These are phyloP conservation scores for Debaryomyces castellii DNA, from an alignment of 805 yeast genomes.

Conservation along the genomic window DNA sequence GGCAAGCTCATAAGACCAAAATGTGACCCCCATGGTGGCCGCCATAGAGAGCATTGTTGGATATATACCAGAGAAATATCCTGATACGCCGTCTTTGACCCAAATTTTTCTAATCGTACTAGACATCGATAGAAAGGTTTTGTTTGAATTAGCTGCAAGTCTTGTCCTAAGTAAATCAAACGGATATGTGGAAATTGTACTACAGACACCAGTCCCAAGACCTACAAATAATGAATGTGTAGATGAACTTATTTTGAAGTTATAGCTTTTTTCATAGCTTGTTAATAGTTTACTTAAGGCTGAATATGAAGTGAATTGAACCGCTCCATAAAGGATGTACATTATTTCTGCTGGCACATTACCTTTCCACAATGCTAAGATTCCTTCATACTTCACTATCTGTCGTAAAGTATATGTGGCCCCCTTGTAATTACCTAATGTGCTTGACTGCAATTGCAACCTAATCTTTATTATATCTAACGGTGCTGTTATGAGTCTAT, in stretches of 20 bases:
- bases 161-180: conserved; percentile 87
- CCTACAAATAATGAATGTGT: conserved; percentile 63
- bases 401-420: conserved; percentile 35
- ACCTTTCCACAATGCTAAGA: conserved; percentile 89
- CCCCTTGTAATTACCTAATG: conserved; percentile 21
- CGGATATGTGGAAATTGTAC: conserved; percentile 80
- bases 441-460: conserved; percentile 55
- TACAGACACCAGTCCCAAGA: conserved; percentile 69
- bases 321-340: conserved; percentile 82
- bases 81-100: conserved; percentile 34
- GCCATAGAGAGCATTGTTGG: conserved; percentile 64
- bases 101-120: conserved; percentile 25
- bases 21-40: conserved; percentile 71
- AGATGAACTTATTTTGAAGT: conserved; percentile 28
- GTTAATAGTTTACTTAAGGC: conserved; percentile 47
- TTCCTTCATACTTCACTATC: conserved; percentile 63
- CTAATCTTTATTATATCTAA: conserved; percentile 77
- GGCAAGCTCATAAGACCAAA: conserved; percentile 61
- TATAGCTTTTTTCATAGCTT: conserved; percentile 19
- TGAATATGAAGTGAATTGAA: conserved; percentile 77
- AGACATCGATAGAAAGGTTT: conserved; percentile 37
- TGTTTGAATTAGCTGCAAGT: conserved; percentile 61
- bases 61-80: conserved; percentile 50
- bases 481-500: conserved; percentile 68
- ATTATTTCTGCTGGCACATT: conserved; percentile 87